Evolutionary conservation across 306 rosid species (phyloP).

Genomic region (Elaeagnus macrophylla): DNA sequence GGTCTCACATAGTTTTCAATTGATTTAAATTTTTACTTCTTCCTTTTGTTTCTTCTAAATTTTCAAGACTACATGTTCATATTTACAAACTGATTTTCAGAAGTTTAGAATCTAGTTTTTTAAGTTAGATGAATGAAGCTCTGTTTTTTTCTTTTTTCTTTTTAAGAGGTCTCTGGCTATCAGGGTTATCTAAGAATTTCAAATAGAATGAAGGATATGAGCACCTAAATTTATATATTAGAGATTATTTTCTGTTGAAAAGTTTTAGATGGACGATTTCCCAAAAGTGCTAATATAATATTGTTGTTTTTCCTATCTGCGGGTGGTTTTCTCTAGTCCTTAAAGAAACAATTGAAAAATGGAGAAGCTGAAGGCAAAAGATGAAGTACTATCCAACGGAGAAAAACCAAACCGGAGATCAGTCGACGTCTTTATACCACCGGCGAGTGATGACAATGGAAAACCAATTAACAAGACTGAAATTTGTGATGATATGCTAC

Average conservation of each 20-base stretch:
- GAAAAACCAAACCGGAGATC: slow-evolving; percentile 16
- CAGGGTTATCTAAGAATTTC: no score
- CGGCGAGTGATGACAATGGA: slow-evolving; percentile 15
- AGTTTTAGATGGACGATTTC: not conserved
- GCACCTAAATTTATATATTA: no score
- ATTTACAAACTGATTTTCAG: no score
- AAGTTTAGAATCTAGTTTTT: no score
- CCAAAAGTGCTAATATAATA: not conserved
- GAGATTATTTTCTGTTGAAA: not conserved
- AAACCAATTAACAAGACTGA: slow-evolving; percentile 1
- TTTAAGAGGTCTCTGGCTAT: no score
- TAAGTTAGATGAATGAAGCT: no score
- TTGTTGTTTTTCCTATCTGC: not conserved
- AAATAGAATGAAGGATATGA: no score
- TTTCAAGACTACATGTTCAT: no score
- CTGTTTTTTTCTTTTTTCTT: no score
- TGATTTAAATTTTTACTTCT: no score
- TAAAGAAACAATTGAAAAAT: not conserved
- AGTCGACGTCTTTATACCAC: slow-evolving; percentile 18
- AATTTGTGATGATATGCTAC: not conserved
- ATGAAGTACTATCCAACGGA: slow-evolving; percentile 18
- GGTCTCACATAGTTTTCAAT: no score
- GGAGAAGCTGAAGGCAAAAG: slow-evolving; percentile 33
- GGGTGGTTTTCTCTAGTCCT: not conserved
- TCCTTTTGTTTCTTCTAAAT: no score